phyloP scores from a whole-genome alignment of 2,329 filamentous ascomycete genomes.

The Cryphonectria radicalis region DNA sequence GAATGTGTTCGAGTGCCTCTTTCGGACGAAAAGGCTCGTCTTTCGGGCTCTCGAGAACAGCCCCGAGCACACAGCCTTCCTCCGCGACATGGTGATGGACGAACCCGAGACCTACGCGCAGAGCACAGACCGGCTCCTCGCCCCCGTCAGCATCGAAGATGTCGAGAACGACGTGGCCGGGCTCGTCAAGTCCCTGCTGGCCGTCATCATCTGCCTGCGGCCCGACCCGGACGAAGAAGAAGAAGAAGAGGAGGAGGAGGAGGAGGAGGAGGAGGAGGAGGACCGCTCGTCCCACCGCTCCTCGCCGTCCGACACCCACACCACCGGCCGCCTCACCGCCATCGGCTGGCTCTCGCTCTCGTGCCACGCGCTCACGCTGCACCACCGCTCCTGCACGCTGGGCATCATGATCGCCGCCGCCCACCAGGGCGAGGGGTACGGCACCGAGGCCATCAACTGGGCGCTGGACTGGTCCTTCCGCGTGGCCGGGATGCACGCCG shows the following conservation, averaged over 20 bases:
- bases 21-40: slow-evolving; percentile 23
- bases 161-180: slow-evolving; percentile 18
- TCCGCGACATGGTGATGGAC: slow-evolving; percentile 22
- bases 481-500: slow-evolving; percentile 48
- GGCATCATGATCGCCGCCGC: slow-evolving; percentile 25
- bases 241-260: too few species aligned
- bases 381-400: slow-evolving; percentile 22
- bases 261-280: too few species aligned
- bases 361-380: slow-evolving; percentile 17
- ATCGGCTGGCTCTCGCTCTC: slow-evolving; percentile 24
- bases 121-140: slow-evolving; percentile 9
- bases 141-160: slow-evolving; percentile 24
- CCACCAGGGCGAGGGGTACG: slow-evolving; percentile 42
- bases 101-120: slow-evolving; percentile 26
- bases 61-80: slow-evolving; percentile 21
- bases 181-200: slow-evolving; percentile 18
- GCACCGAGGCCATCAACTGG: slow-evolving; percentile 52
- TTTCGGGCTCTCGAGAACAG: slow-evolving; percentile 26
- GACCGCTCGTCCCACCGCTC: neutral
- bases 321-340: slow-evolving; percentile 8
- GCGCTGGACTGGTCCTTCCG: slow-evolving; percentile 51
- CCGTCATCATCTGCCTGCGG: slow-evolving; percentile 22
- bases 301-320: neutral
- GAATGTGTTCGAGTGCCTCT: slow-evolving; percentile 14
- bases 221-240: neutral